Conservation (phyloP, 1,139 yeast species). For the Yamadazyma aaseri region DNA sequence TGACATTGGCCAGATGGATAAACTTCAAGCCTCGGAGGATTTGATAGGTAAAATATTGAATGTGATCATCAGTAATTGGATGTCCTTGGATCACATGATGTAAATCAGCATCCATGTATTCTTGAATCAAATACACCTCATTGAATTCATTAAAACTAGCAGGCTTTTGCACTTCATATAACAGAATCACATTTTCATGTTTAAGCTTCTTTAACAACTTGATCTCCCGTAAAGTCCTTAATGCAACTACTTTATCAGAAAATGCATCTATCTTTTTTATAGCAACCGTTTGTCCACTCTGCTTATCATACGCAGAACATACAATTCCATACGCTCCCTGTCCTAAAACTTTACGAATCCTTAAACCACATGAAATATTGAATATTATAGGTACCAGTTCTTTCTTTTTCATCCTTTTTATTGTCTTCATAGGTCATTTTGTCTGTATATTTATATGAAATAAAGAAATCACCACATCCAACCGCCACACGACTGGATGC, state of each 20-base stretch:
- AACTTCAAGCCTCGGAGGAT: constrained; percentile 62
- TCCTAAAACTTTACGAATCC: constrained; percentile 44
- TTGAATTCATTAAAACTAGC: constrained; percentile 40
- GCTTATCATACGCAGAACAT: constrained; percentile 38
- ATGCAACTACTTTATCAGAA: constrained; percentile 33
- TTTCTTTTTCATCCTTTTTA: neutral
- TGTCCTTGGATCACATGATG: constrained; percentile 55
- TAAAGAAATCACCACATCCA: constrained; percentile 8
- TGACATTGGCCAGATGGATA: constrained; percentile 55
- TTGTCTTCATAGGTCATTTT: neutral
- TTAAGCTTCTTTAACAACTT: constrained; percentile 33
- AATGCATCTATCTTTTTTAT: constrained; percentile 45
- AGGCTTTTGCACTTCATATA: constrained; percentile 42
- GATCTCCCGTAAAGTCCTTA: constrained; percentile 44
- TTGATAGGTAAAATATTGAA: constrained; percentile 67
- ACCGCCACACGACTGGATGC: constrained; percentile 7
- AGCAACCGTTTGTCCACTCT: constrained; percentile 41
- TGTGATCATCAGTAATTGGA: constrained; percentile 58
- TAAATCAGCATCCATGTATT: constrained; percentile 68
- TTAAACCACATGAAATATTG: constrained; percentile 33
- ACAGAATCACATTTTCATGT: constrained; percentile 42
- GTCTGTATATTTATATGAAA: neutral
- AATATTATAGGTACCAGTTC: constrained; percentile 21
- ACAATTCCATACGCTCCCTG: constrained; percentile 50
- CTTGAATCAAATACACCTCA: constrained; percentile 71